Base-by-base conservation (phyloP, 306 rosid species). In the Argentina anserina region DNA sequence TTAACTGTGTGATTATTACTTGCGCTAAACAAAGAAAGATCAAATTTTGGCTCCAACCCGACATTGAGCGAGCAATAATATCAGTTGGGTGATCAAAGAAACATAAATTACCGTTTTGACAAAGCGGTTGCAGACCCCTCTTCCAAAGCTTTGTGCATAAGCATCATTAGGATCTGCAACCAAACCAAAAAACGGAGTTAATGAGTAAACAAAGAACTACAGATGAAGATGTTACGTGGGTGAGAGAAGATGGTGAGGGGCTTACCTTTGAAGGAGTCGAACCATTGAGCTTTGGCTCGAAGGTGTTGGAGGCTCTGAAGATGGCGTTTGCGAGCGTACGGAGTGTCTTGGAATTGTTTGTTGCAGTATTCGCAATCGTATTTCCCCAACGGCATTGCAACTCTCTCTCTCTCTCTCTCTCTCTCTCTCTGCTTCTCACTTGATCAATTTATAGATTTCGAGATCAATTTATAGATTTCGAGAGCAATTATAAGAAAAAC, bases 351-450 rank as follows among this genome's bases (percentile, higher is more conserved):
- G 72, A 94, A 89, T 62, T 82, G 84, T 83, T 88, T 91, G 33
- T 88, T 86, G 76, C 99, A 94, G 70, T 94, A 94, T 20, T 94
- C 98, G 81, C 97, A 94, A 67, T 82, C 75, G 34, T 85, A 91
- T 64, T 89, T 91, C 50, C 80, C 79, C 68, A 68, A 26, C 9
- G 85, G 86, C 95, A 83, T 87, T 71, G 47, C 75, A 55, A 55
- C 39, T 52, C 76, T 11, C 78, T 33, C 39, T 6, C 69, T 26
- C 59, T 28, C 74, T 31, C 60, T 65, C 28, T 13, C n/a, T n/a
- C n/a, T n/a, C 39, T 52, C 76, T 11, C 78, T 33, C 39, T 6
- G 69, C 5, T 15, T 14, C 3, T 37, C 15, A 5, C 2, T 6
- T 29, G 12, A 40, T 21, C 36, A 6, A 52, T 34, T 52, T 52